Evolutionary conservation across 495 filamentous ascomycete genomes (phyloP).

Genomic region (Tricharina praecox): DNA sequence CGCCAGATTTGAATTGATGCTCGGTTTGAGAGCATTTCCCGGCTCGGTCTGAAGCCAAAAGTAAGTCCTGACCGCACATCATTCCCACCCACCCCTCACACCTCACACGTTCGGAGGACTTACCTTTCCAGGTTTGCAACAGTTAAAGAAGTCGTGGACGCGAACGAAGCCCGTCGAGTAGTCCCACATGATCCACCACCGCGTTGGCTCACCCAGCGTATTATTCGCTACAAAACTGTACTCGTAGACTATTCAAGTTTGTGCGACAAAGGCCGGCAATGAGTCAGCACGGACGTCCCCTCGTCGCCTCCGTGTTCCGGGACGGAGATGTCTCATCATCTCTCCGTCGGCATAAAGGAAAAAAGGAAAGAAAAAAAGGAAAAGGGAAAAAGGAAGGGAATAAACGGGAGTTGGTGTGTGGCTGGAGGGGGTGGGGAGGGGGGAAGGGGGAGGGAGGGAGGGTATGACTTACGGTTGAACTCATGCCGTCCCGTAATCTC

Average conservation of each 20-base stretch:
- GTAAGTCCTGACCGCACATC: not conserved
- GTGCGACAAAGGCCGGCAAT: not conserved
- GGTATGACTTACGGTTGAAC: conserved; percentile 66
- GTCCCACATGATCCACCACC: conserved; percentile 84
- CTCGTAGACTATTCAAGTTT: conserved; percentile 54
- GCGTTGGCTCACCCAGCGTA: conserved; percentile 44
- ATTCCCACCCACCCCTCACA: not conserved
- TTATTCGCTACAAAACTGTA: conserved; percentile 54
- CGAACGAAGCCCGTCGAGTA: conserved; percentile 90
- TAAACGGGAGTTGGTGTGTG: conserved; percentile 9
- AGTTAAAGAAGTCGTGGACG: conserved; percentile 90
- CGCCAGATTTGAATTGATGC: conserved; percentile 59
- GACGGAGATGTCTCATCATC: conserved; percentile 5
- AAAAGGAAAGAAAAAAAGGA: too few species aligned
- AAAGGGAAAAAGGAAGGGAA: too few species aligned
- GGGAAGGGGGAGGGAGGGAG: too few species aligned
- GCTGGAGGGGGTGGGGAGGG: too few species aligned
- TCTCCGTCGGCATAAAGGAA: conserved; percentile 3
- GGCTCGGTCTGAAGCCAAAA: conserved; percentile 16
- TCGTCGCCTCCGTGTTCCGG: too few species aligned
- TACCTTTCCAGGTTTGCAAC: conserved; percentile 71
- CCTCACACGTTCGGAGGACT: not conserved
- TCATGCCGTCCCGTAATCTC: conserved; percentile 70
- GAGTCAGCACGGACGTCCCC: not conserved
- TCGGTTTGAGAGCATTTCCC: conserved; percentile 73